Conservation (phyloP, 345 rosid genomes). For the Corchorus olitorius region DNA sequence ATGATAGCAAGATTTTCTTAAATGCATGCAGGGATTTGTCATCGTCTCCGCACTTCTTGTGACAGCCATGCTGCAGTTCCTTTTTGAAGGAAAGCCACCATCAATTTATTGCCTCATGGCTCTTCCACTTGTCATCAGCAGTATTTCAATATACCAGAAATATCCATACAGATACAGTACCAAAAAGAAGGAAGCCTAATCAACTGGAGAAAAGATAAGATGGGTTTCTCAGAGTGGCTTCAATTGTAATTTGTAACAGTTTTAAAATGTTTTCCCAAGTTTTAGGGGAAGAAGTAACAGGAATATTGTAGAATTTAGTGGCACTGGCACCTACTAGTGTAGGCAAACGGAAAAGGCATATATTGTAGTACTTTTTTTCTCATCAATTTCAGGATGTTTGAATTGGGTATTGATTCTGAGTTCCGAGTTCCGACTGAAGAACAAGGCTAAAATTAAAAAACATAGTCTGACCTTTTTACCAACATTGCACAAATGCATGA, state of each 20-base stretch:
- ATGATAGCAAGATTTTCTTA: conserved; percentile 1
- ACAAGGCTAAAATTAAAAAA: neutral
- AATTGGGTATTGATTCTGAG: neutral
- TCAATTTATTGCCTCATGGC: conserved; percentile 71
- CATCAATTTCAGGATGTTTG: neutral
- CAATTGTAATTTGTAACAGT: neutral
- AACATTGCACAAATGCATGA: conserved; percentile 6
- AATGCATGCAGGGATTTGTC: conserved; percentile 78
- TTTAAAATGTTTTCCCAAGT: conserved; percentile 5
- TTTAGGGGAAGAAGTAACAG: conserved; percentile 3
- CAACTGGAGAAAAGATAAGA: neutral
- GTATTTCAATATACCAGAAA: conserved; percentile 89
- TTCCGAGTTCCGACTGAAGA: neutral
- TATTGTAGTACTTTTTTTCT: neutral
- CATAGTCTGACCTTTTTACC: neutral
- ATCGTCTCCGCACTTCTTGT: conserved; percentile 93
- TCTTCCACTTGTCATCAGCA: conserved; percentile 79
- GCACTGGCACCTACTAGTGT: neutral
- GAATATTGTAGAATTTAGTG: neutral
- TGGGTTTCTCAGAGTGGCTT: neutral
- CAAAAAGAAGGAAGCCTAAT: conserved; percentile 74
- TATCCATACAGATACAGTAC: conserved; percentile 62
- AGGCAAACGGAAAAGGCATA: conserved; percentile 12
- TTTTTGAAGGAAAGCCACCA: conserved; percentile 91
- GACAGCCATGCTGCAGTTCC: conserved; percentile 85